These are phyloP conservation scores for Collybiopsis confluens DNA, from an alignment of 768 basidiomycete genomes.

Conservation along the genomic window DNA sequence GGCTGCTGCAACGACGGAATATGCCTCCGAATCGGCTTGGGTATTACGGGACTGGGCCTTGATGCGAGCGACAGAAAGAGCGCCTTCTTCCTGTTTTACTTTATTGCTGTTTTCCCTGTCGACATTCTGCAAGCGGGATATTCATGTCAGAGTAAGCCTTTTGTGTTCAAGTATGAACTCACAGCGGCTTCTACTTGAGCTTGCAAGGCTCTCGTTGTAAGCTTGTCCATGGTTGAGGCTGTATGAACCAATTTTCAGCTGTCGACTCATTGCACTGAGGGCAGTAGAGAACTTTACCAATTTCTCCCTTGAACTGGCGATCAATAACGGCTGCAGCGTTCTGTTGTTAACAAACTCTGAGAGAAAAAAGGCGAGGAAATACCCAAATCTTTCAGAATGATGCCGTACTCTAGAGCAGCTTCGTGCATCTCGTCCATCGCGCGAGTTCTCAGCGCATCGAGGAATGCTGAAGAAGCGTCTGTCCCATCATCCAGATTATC, in stretches of 20 bases:
- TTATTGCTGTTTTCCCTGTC: conserved; percentile 86
- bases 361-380: conserved; percentile 12
- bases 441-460: conserved; percentile 75
- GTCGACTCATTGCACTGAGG: too few species aligned
- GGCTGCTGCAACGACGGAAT: conserved; percentile 67
- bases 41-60: conserved; percentile 67
- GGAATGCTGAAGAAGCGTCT: conserved; percentile 71
- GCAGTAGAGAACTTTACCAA: conserved; percentile 20
- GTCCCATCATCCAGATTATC: conserved; percentile 68
- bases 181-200: conserved; percentile 86
- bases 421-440: conserved; percentile 86
- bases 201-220: conserved; percentile 79
- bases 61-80: conserved; percentile 71
- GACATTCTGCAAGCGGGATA: conserved; percentile 53
- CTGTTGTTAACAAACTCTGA: neutral
- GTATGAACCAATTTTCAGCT: neutral
- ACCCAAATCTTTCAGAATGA: conserved; percentile 77
- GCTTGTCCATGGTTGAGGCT: conserved; percentile 78
- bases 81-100: conserved; percentile 81
- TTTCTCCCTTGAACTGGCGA: conserved; percentile 85
- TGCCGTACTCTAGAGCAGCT: conserved; percentile 81
- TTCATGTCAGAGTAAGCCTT: neutral
- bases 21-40: conserved; percentile 73
- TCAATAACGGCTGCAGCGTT: conserved; percentile 69
- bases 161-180: conserved; percentile 18